Evolutionary conservation across 371 early-diverging fungal species (phyloP).

Genomic region (Paraphysoderma sedebokerense): DNA sequence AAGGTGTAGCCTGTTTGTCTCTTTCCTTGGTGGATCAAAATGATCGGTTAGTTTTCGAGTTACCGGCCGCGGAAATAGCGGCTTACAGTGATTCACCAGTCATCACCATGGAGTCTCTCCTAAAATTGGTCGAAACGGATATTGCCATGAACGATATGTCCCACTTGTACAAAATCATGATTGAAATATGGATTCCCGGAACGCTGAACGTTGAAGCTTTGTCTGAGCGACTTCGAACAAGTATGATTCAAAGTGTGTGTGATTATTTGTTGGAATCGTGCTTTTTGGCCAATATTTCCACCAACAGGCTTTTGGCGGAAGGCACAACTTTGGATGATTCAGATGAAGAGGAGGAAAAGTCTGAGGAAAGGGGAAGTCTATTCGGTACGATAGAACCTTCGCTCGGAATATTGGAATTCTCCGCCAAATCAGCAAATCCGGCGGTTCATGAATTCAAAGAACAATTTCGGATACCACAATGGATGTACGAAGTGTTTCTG

Average conservation of each 20-base stretch:
- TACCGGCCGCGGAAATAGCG: slow-evolving; percentile 9
- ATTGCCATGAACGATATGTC: slow-evolving; percentile 6
- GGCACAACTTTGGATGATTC: no score
- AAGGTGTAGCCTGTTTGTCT: slow-evolving; percentile 50
- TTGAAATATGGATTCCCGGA: slow-evolving; percentile 57
- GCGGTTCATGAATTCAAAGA: slow-evolving; percentile 27
- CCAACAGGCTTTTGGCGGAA: no score
- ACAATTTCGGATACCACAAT: slow-evolving; percentile 18
- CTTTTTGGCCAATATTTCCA: no score
- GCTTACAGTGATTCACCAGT: slow-evolving; percentile 7
- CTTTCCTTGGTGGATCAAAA: slow-evolving; percentile 33
- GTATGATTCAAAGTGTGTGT: slow-evolving; percentile 39
- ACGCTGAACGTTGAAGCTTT: slow-evolving; percentile 29
- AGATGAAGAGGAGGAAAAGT: no score
- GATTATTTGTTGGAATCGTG: slow-evolving; percentile 49
- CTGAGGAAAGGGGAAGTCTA: no score
- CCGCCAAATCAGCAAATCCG: slow-evolving; percentile 28
- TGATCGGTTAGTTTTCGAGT: slow-evolving; percentile 16
- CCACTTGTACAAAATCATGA: slow-evolving; percentile 22
- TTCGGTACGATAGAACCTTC: slow-evolving; percentile 34
- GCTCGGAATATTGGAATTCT: slow-evolving; percentile 22
- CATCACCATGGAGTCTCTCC: not conserved
- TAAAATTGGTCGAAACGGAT: slow-evolving; percentile 9
- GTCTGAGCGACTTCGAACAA: slow-evolving; percentile 20
- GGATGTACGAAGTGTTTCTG: slow-evolving; percentile 17